phyloP scores from a whole-genome alignment of 805 yeast genomes.

The Metschnikowia arizonensis region DNA sequence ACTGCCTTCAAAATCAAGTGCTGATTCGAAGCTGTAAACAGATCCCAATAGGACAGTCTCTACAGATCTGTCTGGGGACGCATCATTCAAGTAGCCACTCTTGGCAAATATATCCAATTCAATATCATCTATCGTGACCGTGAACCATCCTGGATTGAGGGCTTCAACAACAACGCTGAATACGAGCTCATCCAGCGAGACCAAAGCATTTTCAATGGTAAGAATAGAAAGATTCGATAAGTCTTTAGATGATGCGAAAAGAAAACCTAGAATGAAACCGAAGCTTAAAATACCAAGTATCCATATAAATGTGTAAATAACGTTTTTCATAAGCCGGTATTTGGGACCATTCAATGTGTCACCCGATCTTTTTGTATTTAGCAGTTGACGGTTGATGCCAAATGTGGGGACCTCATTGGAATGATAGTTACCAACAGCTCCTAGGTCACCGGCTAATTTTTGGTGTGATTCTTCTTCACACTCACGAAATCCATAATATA shows the following conservation, averaged over 20 bases:
- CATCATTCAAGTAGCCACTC: slow-evolving; percentile 42
- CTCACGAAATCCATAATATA: slow-evolving; percentile 38
- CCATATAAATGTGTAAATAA: slow-evolving; percentile 42
- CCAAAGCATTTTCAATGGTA: slow-evolving; percentile 65
- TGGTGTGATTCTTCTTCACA: slow-evolving; percentile 31
- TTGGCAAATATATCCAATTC: slow-evolving; percentile 85
- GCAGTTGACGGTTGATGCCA: slow-evolving; percentile 19
- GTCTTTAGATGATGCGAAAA: slow-evolving; percentile 83
- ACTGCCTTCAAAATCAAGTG: slow-evolving; percentile 72
- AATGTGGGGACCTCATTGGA: background rate
- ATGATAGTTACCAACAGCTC: background rate
- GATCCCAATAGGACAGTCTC: slow-evolving; percentile 78
- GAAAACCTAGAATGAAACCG: slow-evolving; percentile 80
- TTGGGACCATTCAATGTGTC: slow-evolving; percentile 9
- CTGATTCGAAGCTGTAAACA: slow-evolving; percentile 61
- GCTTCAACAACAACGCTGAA: slow-evolving; percentile 77
- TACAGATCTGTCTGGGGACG: slow-evolving; percentile 17
- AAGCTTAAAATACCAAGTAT: slow-evolving; percentile 53
- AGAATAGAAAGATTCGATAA: slow-evolving; percentile 60
- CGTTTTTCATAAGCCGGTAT: slow-evolving; percentile 26
- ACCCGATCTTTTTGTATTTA: slow-evolving; percentile 29
- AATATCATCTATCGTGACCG: slow-evolving; percentile 57
- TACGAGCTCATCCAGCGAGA: slow-evolving; percentile 78
- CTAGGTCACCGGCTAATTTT: background rate
- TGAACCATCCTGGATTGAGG: slow-evolving; percentile 81